A percentile compares a stretch with the other conserved stretches of the same genome.
These are phyloP conservation scores for Daedaleopsis nitida DNA, from an alignment of 768 basidiomycete species.

Conservation along the genomic window DNA sequence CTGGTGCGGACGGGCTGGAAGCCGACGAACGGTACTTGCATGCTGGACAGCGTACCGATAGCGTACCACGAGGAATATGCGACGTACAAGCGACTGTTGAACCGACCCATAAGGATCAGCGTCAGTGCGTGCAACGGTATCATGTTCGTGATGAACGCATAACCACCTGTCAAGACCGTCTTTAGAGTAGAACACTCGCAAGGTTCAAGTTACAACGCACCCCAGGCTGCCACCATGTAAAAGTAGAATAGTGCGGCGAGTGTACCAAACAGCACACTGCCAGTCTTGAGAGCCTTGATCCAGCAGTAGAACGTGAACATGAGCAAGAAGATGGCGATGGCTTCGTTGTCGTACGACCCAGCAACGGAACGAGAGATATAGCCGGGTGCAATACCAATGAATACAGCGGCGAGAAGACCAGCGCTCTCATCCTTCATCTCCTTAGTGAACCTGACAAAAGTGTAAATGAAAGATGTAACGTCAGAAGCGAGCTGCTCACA, in stretches of 20 bases:
- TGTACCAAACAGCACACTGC: conserved; percentile 90
- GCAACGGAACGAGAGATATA: conserved; percentile 99
- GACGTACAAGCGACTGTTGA: conserved; percentile 87
- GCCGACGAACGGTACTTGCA: conserved; percentile 99
- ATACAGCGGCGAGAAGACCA: conserved; percentile 94
- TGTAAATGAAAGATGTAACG: not conserved
- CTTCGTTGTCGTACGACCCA: conserved; percentile 99
- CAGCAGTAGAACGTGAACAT: conserved; percentile 99
- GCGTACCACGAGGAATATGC: conserved; percentile 98
- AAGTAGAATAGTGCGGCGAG: conserved; percentile 96
- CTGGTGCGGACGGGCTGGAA: conserved; percentile 98
- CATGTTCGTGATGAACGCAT: conserved; percentile 99
- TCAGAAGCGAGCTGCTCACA: conserved; percentile 45
- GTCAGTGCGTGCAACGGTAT: conserved; percentile 96
- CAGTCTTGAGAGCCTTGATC: conserved; percentile 95
- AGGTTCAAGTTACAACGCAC: conserved; percentile 38
- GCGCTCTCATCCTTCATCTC: conserved; percentile 96
- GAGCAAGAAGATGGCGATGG: conserved; percentile 98
- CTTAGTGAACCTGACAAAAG: conserved; percentile 76
- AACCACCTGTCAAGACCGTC: conserved; percentile 67
- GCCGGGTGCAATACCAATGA: conserved; percentile 97
- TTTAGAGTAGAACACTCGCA: not conserved
- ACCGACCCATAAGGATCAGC: conserved; percentile 95
- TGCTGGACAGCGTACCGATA: conserved; percentile 94
- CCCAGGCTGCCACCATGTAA: conserved; percentile 99